Base-by-base conservation (phyloP, 83 land plant species). In the Larix sibirica region DNA sequence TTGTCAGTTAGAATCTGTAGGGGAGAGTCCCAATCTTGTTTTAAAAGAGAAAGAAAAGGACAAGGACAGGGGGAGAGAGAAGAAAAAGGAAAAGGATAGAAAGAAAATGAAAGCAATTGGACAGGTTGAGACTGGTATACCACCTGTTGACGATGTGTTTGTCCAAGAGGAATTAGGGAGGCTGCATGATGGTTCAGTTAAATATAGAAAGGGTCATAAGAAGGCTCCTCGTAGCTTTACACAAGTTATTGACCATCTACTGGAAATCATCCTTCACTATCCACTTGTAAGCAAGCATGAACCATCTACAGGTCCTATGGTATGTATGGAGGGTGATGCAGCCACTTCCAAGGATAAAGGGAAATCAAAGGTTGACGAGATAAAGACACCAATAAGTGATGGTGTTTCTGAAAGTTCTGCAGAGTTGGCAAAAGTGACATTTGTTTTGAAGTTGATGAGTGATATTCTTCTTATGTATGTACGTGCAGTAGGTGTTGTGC, bases 181-280 rank as follows among this genome's bases (percentile, higher is more conserved):
- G 14, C 81, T 84, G 83, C 36, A 81, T 50, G 33, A 83, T 81
- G 68, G 82, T 66, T 4, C 80, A 13, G 58, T 54, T 54, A 54
- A 54, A 54, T 54, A 54, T 54, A 54, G 14, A 12, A 54, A 54
- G 14, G 58, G 58, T 13, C 58, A 87, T 62, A 88, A 88, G 63
- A 85, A 82, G 65, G 90, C 83, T 17, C 90, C 89, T 65, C 85
- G 83, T 62, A 88, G 90, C 81, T 88, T 88, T 80, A 84, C 89
- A 10, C 83, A 79, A 77, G 90, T 88, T 14, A 83, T 88, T 42
- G 88, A 88, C 60, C 90, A 88, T 76, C 38, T 88, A 74, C 80
- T 88, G 78, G 90, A 88, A 12, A 88, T 88, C n/a, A 79, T 88
- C 23, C 83, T 88, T 56, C 83, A 86, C 65, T 86, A 88, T 63